phyloP scores from a whole-genome alignment of 805 yeast species.

The Clavispora asparagi region DNA sequence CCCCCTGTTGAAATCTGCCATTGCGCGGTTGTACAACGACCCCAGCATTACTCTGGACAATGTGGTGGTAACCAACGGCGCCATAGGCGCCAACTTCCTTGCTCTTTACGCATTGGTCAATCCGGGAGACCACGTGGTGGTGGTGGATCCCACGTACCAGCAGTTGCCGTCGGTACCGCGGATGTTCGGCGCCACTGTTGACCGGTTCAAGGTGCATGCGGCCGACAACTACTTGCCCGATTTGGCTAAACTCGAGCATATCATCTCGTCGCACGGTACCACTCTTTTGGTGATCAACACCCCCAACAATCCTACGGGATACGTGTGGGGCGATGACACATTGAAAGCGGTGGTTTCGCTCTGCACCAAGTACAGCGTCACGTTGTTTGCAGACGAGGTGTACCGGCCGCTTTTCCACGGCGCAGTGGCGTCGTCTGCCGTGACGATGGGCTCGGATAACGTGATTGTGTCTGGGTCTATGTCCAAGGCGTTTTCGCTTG shows the following conservation, averaged over 20 bases:
- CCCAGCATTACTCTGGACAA: constrained; percentile 23
- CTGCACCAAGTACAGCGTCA: constrained; percentile 28
- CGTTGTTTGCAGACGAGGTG: constrained; percentile 47
- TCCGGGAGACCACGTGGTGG: constrained; percentile 43
- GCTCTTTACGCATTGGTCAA: constrained; percentile 39
- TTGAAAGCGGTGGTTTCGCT: constrained; percentile 32
- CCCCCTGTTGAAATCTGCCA: constrained; percentile 34
- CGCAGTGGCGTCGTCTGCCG: constrained; percentile 30
- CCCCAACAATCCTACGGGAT: constrained; percentile 32
- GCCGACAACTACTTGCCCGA: constrained; percentile 36
- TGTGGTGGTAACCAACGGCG: constrained; percentile 49
- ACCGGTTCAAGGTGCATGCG: constrained; percentile 24
- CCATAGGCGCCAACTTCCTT: constrained; percentile 51
- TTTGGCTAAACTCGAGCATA: constrained; percentile 22
- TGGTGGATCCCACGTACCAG: constrained; percentile 46
- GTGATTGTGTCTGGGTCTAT: constrained; percentile 46
- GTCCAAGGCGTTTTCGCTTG: constrained; percentile 51
- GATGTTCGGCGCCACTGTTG: constrained; percentile 34
- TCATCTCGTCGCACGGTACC: constrained; percentile 30
- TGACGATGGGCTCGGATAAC: constrained; percentile 35
- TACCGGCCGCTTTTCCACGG: constrained; percentile 49
- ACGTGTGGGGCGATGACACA: constrained; percentile 30
- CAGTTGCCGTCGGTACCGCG: constrained; percentile 45
- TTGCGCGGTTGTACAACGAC: constrained; percentile 33
- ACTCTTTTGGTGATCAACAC: constrained; percentile 42